Percentiles rank a stretch among this genome's conserved stretches.
These are phyloP conservation scores for Daldinia sp. DNA, from an alignment of 2,329 filamentous ascomycete species.

Conservation along the genomic window DNA sequence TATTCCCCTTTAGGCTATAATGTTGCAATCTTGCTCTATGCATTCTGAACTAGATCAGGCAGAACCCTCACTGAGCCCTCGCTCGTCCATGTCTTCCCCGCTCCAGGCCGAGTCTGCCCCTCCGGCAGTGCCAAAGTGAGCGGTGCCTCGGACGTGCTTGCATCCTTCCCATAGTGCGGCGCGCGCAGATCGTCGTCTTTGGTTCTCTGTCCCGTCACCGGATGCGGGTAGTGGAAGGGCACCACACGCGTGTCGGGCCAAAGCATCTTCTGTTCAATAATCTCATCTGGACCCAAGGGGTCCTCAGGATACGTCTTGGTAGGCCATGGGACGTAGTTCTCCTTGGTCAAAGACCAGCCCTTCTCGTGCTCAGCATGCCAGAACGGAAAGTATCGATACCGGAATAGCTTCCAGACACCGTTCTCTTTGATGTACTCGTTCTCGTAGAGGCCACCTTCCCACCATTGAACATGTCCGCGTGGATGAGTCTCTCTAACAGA, in stretches of 20 bases:
- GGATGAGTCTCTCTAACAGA: conserved; percentile 63
- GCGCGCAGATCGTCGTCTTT: conserved; percentile 62
- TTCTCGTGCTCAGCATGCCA: conserved; percentile 67
- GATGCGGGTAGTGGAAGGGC: conserved; percentile 66
- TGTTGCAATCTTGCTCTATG: conserved; percentile 37
- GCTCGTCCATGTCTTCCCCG: conserved; percentile 45
- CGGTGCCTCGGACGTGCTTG: conserved; percentile 56
- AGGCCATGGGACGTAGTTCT: conserved; percentile 66
- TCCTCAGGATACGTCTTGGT: conserved; percentile 63
- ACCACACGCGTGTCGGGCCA: conserved; percentile 68
- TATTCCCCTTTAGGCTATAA: conserved; percentile 45
- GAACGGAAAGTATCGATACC: conserved; percentile 68
- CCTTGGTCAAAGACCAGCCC: conserved; percentile 66
- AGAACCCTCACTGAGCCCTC: conserved; percentile 54
- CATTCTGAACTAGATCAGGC: conserved; percentile 54
- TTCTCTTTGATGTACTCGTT: conserved; percentile 70
- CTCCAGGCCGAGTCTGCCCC: conserved; percentile 53
- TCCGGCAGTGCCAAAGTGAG: conserved; percentile 57
- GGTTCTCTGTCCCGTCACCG: conserved; percentile 60
- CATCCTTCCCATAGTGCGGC: conserved; percentile 58
- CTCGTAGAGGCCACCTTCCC: conserved; percentile 69
- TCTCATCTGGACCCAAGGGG: conserved; percentile 63
- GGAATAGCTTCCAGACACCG: conserved; percentile 66
- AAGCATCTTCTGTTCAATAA: conserved; percentile 65
- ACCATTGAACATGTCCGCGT: conserved; percentile 67